Conservation (phyloP, 164 flowering plant species). For the Protea cynaroides region DNA sequence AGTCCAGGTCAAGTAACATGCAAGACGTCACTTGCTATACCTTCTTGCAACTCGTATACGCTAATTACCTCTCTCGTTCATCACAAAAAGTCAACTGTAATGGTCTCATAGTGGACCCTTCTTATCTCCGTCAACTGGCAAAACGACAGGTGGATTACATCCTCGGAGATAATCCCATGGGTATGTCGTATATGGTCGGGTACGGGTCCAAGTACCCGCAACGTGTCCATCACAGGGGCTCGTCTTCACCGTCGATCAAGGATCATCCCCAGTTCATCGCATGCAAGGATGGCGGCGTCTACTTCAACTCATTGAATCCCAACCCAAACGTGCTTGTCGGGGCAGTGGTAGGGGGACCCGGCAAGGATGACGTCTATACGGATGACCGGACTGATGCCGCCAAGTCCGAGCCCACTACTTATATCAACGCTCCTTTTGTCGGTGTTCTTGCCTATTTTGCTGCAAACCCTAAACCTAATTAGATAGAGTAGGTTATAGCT, state of each 20-base stretch:
- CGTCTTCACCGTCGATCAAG: slow-evolving; percentile 70
- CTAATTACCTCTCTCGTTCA: slow-evolving; percentile 54
- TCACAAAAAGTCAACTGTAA: slow-evolving; percentile 68
- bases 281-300: slow-evolving; percentile 73
- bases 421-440: slow-evolving; percentile 94
- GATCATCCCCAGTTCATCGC: slow-evolving; percentile 64
- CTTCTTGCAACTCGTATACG: slow-evolving; percentile 81
- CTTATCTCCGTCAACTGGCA: slow-evolving; percentile 54
- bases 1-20: slow-evolving; percentile 89
- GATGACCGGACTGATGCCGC: slow-evolving; percentile 73
- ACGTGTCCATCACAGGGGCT: slow-evolving; percentile 83
- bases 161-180: slow-evolving; percentile 74
- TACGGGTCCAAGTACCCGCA: slow-evolving; percentile 65
- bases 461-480: slow-evolving; percentile 52
- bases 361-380: slow-evolving; percentile 62
- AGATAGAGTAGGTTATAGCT: too few relatives aligned
- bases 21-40: slow-evolving; percentile 85
- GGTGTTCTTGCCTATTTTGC: slow-evolving; percentile 74
- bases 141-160: slow-evolving; percentile 66
- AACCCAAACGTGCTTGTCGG: slow-evolving; percentile 72
- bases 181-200: slow-evolving; percentile 90
- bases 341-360: slow-evolving; percentile 86
- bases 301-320: slow-evolving; percentile 63
- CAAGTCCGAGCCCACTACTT: slow-evolving; percentile 89
- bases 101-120: slow-evolving; percentile 35